Percentiles rank a stretch among this genome's conserved stretches.
Conservation (phyloP, 2,329 filamentous ascomycete genomes). For the Didymella pinodella region DNA sequence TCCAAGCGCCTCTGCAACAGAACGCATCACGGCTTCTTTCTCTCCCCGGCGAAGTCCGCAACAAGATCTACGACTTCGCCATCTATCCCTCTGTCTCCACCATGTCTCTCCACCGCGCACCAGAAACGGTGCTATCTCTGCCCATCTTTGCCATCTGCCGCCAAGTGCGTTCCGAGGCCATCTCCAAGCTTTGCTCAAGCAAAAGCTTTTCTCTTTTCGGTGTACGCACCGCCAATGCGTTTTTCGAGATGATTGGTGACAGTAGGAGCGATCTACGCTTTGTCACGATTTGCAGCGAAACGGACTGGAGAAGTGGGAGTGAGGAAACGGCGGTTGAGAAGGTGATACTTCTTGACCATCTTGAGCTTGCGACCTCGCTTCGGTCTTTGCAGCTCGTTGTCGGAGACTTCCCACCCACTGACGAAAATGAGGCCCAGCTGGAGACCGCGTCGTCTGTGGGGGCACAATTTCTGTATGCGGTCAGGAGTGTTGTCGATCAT, state of each 20-base stretch:
- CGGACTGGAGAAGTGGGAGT: neutral
- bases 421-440: neutral
- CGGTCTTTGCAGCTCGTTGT: neutral
- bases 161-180: conserved; percentile 26
- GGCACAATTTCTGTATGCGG: neutral
- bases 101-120: conserved; percentile 5
- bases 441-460: neutral
- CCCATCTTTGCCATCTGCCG: conserved; percentile 26
- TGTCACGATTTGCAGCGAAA: neutral
- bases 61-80: conserved; percentile 19
- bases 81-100: conserved; percentile 10
- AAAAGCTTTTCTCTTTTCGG: conserved; percentile 12
- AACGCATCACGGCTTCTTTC: conserved; percentile 12
- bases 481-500: conserved; percentile 5
- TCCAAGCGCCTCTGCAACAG: neutral
- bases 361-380: conserved; percentile 3
- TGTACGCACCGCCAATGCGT: conserved; percentile 2
- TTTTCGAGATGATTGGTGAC: conserved; percentile 1
- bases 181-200: conserved; percentile 23
- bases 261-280: neutral
- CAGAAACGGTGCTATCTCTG: conserved; percentile 6
- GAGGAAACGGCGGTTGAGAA: neutral
- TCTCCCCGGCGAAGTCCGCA: conserved; percentile 27
- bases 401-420: neutral
- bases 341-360: neutral